phyloP scores from a whole-genome alignment of 2,329 filamentous ascomycete species.

The Trichophyton mentagrophytes region DNA sequence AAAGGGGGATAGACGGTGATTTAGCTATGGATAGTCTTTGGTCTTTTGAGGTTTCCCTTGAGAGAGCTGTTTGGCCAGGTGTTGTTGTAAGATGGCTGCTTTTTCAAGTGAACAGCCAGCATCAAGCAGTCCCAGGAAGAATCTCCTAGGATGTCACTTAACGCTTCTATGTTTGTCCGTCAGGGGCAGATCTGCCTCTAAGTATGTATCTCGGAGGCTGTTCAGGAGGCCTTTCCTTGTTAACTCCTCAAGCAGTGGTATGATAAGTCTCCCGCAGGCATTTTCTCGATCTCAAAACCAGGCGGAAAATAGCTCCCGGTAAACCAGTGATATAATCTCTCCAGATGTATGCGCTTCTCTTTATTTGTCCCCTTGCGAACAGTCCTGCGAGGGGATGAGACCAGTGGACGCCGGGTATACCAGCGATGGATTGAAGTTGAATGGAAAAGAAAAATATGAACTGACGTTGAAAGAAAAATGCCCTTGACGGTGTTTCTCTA shows the following conservation, averaged over 20 bases:
- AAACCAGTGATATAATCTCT: neutral
- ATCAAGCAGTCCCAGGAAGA: neutral
- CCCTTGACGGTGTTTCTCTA: neutral
- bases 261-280: neutral
- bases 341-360: neutral
- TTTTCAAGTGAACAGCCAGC: neutral
- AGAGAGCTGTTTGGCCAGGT: neutral
- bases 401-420: neutral
- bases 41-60: neutral
- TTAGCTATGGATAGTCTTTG: neutral
- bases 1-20: neutral
- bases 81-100: neutral
- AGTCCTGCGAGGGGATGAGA: neutral
- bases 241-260: constrained; percentile 1
- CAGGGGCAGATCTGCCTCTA: neutral
- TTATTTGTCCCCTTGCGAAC: neutral
- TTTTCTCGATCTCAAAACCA: neutral
- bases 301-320: neutral
- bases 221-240: neutral
- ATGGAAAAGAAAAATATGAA: neutral
- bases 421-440: neutral
- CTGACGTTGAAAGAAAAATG: neutral
- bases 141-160: neutral
- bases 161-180: neutral
- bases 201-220: neutral